These are phyloP conservation scores for Chalciporus piperatus DNA, from an alignment of 768 basidiomycete genomes.

Conservation along the genomic window DNA sequence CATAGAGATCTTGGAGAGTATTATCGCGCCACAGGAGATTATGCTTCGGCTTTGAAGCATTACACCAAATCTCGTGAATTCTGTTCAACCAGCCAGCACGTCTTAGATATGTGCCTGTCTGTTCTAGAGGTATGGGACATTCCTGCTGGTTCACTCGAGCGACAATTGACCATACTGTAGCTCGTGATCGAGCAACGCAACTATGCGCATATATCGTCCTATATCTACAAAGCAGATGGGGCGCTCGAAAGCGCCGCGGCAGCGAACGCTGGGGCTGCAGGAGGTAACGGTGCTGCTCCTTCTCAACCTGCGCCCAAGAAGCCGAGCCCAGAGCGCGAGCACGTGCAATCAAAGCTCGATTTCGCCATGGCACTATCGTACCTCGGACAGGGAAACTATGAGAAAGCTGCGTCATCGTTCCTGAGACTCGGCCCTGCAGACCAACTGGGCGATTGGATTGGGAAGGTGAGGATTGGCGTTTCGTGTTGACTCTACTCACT, in stretches of 20 bases:
- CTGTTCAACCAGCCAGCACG: conserved; percentile 85
- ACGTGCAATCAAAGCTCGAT: conserved; percentile 74
- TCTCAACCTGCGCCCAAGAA: conserved; percentile 37
- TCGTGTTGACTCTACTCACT: neutral
- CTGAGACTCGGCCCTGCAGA: conserved; percentile 63
- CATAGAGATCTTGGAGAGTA: conserved; percentile 86
- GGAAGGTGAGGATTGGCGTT: conserved; percentile 47
- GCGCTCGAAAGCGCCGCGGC: conserved; percentile 66
- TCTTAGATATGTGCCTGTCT: conserved; percentile 90
- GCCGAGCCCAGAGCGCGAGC: conserved; percentile 54
- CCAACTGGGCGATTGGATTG: conserved; percentile 75
- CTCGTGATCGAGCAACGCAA: conserved; percentile 83
- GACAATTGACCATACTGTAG: conserved; percentile 35
- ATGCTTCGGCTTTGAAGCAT: conserved; percentile 67
- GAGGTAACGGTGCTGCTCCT: conserved; percentile 11
- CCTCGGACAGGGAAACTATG: conserved; percentile 69
- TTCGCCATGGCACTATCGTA: conserved; percentile 77
- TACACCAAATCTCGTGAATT: conserved; percentile 92
- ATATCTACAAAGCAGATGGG: conserved; percentile 94
- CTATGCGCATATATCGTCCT: conserved; percentile 85
- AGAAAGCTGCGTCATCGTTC: conserved; percentile 76
- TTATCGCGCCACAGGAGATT: conserved; percentile 72
- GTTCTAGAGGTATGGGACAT: conserved; percentile 62
- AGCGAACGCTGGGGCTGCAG: conserved; percentile 30
- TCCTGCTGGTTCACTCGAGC: neutral